phyloP scores from a whole-genome alignment of 768 basidiomycete genomes.

The Mrakia frigida region DNA sequence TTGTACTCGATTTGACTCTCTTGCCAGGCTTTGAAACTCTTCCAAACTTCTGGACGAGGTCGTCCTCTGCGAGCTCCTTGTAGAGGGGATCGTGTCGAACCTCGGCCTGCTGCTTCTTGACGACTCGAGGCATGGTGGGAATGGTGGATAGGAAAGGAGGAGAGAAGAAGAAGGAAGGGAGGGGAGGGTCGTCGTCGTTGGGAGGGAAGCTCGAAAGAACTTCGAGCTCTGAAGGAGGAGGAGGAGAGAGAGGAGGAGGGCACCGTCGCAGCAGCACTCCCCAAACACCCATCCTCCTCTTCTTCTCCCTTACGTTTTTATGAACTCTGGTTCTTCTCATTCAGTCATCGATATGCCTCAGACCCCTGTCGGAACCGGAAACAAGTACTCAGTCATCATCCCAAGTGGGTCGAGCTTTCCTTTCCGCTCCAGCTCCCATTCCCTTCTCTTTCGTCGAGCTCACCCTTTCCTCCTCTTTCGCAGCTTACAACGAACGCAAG shows the following conservation, averaged over 20 bases:
- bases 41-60: conserved; percentile 69
- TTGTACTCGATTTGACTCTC: conserved; percentile 43
- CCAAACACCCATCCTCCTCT: background rate
- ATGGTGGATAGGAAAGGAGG: no score
- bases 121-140: conserved; percentile 15
- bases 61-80: conserved; percentile 75
- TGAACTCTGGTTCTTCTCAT: background rate
- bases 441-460: background rate
- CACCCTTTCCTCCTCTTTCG: background rate
- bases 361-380: conserved; percentile 22
- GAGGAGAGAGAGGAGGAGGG: no score
- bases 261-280: background rate
- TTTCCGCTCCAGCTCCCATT: background rate
- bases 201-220: no score
- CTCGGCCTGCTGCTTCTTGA: conserved; percentile 17
- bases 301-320: background rate
- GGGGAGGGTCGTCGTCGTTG: background rate
- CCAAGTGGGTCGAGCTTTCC: conserved; percentile 49
- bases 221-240: no score
- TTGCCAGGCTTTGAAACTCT: conserved; percentile 55
- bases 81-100: conserved; percentile 77
- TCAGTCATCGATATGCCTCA: conserved; percentile 15
- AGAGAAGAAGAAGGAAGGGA: background rate
- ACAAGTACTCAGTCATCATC: conserved; percentile 83
- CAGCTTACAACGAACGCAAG: conserved; percentile 81